Percentiles rank a stretch among this genome's conserved stretches.
Evolutionary conservation across 1,284 basidiomycete species (phyloP).

Genomic region (Irpex sp.): DNA sequence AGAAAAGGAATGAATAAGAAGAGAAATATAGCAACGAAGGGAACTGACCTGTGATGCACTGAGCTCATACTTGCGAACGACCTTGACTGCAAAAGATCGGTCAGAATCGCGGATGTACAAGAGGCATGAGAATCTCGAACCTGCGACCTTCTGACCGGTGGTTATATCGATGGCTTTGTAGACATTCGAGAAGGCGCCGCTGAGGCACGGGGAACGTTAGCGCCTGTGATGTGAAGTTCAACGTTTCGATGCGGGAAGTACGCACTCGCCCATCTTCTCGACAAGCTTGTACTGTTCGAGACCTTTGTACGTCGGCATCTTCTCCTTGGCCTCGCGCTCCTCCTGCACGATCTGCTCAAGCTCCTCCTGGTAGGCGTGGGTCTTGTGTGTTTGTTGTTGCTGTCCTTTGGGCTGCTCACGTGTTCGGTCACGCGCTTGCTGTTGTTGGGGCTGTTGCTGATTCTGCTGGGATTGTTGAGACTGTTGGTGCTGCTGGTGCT

Average conservation of each 20-base stretch:
- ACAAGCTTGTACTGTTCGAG: conserved; percentile 79
- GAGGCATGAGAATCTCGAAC: conserved; percentile 36
- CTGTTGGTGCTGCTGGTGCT: conserved; percentile 27
- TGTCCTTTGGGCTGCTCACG: conserved; percentile 22
- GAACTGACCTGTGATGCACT: conserved; percentile 90
- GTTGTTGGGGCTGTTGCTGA: conserved; percentile 25
- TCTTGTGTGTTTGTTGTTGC: conserved; percentile 29
- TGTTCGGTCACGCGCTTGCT: conserved; percentile 19
- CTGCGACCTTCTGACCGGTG: conserved; percentile 81
- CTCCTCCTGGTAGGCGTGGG: conserved; percentile 42
- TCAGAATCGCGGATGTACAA: conserved; percentile 6
- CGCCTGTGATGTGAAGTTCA: conserved; percentile 1
- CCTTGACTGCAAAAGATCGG: conserved; percentile 64
- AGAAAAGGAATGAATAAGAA: conserved; percentile 17
- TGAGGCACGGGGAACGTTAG: conserved; percentile 23
- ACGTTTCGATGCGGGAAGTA: conserved; percentile 8
- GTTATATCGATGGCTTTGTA: conserved; percentile 86
- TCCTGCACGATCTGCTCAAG: conserved; percentile 76
- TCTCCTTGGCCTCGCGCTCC: conserved; percentile 67
- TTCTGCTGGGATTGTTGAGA: conserved; percentile 22
- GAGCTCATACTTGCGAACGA: conserved; percentile 95
- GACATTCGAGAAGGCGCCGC: conserved; percentile 97
- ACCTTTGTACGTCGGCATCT: conserved; percentile 80
- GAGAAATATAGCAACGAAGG: conserved; percentile 26
- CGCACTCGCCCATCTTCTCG: conserved; percentile 95